These are phyloP conservation scores for Diplodia mutila DNA, from an alignment of 2,329 filamentous ascomycete genomes.

Conservation along the genomic window DNA sequence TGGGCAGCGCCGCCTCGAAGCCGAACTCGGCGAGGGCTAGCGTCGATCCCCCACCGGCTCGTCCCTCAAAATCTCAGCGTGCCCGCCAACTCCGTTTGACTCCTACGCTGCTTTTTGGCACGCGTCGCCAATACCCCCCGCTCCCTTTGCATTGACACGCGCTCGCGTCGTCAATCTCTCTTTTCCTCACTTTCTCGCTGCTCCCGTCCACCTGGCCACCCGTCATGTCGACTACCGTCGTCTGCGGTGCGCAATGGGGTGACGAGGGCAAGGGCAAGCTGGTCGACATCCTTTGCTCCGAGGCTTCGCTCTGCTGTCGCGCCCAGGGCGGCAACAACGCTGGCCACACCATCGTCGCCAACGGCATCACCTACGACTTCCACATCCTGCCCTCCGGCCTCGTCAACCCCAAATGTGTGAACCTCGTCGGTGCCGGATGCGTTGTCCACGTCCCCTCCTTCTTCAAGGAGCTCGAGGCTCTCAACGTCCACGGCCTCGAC, in stretches of 20 bases:
- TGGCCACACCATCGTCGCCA: constrained; percentile 48
- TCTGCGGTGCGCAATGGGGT: constrained; percentile 65
- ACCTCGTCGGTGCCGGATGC: constrained; percentile 68
- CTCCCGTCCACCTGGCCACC: background rate
- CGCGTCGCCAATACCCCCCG: constrained; percentile 22
- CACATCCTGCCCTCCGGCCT: constrained; percentile 63
- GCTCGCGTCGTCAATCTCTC: background rate
- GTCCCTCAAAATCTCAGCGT: constrained; percentile 21
- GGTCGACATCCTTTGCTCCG: constrained; percentile 59
- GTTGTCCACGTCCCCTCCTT: constrained; percentile 69
- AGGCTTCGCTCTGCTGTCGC: constrained; percentile 60
- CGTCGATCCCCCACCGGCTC: constrained; percentile 16
- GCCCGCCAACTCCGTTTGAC: constrained; percentile 16
- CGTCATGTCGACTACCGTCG: constrained; percentile 58
- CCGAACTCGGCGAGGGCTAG: constrained; percentile 13
- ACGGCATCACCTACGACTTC: constrained; percentile 51
- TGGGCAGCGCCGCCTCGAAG: background rate
- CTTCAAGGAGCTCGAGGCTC: constrained; percentile 65
- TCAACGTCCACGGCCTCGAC: constrained; percentile 64
- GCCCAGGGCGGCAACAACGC: constrained; percentile 66
- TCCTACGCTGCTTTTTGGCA: constrained; percentile 26
- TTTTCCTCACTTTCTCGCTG: background rate
- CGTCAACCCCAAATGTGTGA: constrained; percentile 70
- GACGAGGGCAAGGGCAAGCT: constrained; percentile 65
- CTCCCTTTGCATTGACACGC: constrained; percentile 8